Evolutionary conservation across 2,329 filamentous ascomycete genomes (phyloP).

Genomic region (Zymoseptoria crescenta): DNA sequence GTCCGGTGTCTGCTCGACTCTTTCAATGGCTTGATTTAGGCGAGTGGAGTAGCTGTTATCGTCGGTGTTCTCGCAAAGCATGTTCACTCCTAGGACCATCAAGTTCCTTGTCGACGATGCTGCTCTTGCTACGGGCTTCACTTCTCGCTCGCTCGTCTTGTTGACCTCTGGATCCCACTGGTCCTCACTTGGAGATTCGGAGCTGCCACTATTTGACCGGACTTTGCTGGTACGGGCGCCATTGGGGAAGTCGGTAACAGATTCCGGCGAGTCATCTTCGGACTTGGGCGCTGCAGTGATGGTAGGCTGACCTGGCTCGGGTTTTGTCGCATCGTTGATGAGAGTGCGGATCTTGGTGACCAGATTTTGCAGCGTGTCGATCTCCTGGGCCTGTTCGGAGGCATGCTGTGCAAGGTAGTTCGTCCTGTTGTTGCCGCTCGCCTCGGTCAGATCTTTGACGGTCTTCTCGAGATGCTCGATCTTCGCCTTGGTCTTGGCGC

Average conservation of each 20-base stretch:
- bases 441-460: slow-evolving; percentile 15
- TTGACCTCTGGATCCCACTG: slow-evolving; percentile 9
- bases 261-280: slow-evolving; percentile 1
- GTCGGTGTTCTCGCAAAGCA: slow-evolving; percentile 13
- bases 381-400: slow-evolving; percentile 16
- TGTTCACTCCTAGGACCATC: slow-evolving; percentile 14
- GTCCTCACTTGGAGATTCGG: slow-evolving; percentile 11
- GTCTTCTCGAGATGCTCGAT: slow-evolving; percentile 20
- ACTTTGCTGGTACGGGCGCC: not conserved
- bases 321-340: slow-evolving; percentile 15
- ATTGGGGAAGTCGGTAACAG: not conserved
- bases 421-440: slow-evolving; percentile 12
- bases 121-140: not conserved
- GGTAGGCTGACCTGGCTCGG: slow-evolving; percentile 4
- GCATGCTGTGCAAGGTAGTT: slow-evolving; percentile 18
- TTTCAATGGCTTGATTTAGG: slow-evolving; percentile 13
- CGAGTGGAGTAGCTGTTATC: slow-evolving; percentile 15
- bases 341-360: slow-evolving; percentile 16
- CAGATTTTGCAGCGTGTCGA: slow-evolving; percentile 16
- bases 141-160: not conserved
- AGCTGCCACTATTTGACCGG: not conserved
- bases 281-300: slow-evolving; percentile 2
- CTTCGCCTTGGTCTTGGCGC: slow-evolving; percentile 19
- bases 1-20: slow-evolving; percentile 14
- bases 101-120: slow-evolving; percentile 11